phyloP scores from a whole-genome alignment of 1,284 basidiomycete genomes.

The Sporisorium sorghi region DNA sequence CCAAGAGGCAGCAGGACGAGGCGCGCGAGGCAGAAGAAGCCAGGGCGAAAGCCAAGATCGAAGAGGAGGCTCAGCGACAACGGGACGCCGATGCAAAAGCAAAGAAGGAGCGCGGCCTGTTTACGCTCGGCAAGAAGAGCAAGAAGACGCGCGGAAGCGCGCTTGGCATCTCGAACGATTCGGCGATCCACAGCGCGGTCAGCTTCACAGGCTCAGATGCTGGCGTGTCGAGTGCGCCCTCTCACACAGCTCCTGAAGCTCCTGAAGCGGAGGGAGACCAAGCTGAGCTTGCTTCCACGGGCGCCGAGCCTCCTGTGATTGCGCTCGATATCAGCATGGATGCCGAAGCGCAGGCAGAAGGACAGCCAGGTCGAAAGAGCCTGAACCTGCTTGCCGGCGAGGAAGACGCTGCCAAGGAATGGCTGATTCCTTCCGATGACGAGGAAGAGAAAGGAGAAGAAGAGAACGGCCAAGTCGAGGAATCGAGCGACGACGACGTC shows the following conservation, averaged over 20 bases:
- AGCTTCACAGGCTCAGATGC: constrained; percentile 26
- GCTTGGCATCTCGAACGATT: constrained; percentile 21
- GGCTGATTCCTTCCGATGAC: constrained; percentile 49
- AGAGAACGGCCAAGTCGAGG: constrained; percentile 17
- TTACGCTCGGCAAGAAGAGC: constrained; percentile 32
- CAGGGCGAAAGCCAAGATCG: constrained; percentile 21
- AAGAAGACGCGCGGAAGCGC: constrained; percentile 28
- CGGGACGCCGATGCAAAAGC: constrained; percentile 24
- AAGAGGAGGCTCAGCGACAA: constrained; percentile 24
- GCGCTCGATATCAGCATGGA: constrained; percentile 35
- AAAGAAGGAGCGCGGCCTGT: constrained; percentile 38
- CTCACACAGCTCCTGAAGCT: not conserved
- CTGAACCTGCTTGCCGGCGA: constrained; percentile 30
- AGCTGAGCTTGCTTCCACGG: constrained; percentile 7
- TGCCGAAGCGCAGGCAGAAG: constrained; percentile 7
- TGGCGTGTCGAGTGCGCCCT: constrained; percentile 1
- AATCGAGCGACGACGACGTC: constrained; percentile 53
- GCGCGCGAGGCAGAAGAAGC: constrained; percentile 43
- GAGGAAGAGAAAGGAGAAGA: constrained; percentile 26
- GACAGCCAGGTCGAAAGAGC: constrained; percentile 15
- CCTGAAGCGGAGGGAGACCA: constrained; percentile 12
- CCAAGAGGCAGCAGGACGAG: constrained; percentile 54
- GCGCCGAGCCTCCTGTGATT: constrained; percentile 44
- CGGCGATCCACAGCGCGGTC: constrained; percentile 25
- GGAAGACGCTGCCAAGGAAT: constrained; percentile 40